phyloP scores from a whole-genome alignment of 192 early-diverging fungal genomes.

The Chytriomyces sp. region DNA sequence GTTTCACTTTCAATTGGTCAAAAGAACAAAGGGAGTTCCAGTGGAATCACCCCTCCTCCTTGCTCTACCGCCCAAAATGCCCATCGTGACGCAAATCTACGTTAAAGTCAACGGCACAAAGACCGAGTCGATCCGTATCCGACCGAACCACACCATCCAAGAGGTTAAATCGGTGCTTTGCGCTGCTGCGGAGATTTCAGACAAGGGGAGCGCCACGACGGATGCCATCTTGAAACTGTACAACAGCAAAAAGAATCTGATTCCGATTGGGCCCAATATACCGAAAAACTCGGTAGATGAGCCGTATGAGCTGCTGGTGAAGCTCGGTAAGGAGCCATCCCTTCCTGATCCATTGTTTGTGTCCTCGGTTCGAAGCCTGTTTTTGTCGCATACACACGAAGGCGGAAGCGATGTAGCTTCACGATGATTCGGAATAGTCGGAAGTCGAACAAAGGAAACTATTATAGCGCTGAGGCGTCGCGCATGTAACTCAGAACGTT shows the following conservation, averaged over 20 bases:
- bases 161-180: conserved; percentile 26
- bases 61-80: conserved; percentile 10
- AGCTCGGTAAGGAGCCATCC: conserved; percentile 5
- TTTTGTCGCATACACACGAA: neutral
- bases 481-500: too few species aligned
- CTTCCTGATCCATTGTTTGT: conserved; percentile 6
- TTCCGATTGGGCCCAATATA: conserved; percentile 40
- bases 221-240: conserved; percentile 32
- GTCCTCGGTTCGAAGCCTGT: neutral
- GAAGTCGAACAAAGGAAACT: too few species aligned
- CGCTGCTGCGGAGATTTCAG: conserved; percentile 26
- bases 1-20: too few species aligned
- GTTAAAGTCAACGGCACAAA: conserved; percentile 25
- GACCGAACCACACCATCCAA: conserved; percentile 25
- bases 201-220: neutral
- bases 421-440: neutral
- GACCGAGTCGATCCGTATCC: conserved; percentile 22
- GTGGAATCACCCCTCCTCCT: neutral
- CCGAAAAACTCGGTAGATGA: conserved; percentile 21
- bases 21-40: too few species aligned
- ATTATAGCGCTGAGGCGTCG: too few species aligned
- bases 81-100: conserved; percentile 29
- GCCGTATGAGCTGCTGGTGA: conserved; percentile 16
- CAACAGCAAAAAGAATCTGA: conserved; percentile 3
- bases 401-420: neutral